Conservation (phyloP, 352 stramenopile genomes). For the Sclerospora graminicola region DNA sequence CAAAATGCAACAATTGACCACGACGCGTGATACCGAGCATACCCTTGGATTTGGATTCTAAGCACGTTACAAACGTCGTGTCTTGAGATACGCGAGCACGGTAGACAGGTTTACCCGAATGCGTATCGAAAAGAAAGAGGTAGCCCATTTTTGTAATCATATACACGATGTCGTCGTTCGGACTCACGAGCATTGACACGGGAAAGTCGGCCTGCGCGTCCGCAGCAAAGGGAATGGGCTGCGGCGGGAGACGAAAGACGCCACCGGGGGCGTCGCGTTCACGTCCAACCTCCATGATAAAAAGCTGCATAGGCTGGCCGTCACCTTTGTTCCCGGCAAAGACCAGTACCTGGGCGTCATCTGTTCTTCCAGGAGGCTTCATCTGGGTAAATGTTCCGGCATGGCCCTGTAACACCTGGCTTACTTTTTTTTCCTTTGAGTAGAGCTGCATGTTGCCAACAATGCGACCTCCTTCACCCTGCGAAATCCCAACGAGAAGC, state of each 20-base stretch:
- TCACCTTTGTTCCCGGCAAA: conserved; percentile 81
- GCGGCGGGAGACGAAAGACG: conserved; percentile 91
- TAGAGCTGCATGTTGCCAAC: conserved; percentile 98
- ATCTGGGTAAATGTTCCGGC: conserved; percentile 95
- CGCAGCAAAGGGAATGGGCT: conserved; percentile 92
- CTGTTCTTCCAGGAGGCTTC: conserved; percentile 89
- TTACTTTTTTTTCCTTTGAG: conserved; percentile 98
- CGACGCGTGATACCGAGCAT: conserved; percentile 98
- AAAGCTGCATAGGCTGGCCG: conserved; percentile 75
- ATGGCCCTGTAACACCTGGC: conserved; percentile 95
- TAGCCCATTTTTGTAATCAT: conserved; percentile 99
- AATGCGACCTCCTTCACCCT: conserved; percentile 90
- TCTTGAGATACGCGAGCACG: conserved; percentile 95
- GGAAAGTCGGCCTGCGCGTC: conserved; percentile 97
- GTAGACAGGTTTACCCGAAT: conserved; percentile 98
- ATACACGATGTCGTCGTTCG: conserved; percentile 93
- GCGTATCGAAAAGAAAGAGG: conserved; percentile 99
- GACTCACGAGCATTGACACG: conserved; percentile 92
- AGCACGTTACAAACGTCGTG: conserved; percentile 94
- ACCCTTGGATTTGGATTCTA: conserved; percentile 89
- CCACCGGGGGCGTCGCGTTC: conserved; percentile 92
- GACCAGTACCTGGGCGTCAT: conserved; percentile 83
- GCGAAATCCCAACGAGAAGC: conserved; percentile 95
- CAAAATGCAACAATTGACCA: conserved; percentile 94
- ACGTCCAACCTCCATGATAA: conserved; percentile 98